Conservation (phyloP, 1,284 basidiomycete species). For the Schizophyllum amplum region DNA sequence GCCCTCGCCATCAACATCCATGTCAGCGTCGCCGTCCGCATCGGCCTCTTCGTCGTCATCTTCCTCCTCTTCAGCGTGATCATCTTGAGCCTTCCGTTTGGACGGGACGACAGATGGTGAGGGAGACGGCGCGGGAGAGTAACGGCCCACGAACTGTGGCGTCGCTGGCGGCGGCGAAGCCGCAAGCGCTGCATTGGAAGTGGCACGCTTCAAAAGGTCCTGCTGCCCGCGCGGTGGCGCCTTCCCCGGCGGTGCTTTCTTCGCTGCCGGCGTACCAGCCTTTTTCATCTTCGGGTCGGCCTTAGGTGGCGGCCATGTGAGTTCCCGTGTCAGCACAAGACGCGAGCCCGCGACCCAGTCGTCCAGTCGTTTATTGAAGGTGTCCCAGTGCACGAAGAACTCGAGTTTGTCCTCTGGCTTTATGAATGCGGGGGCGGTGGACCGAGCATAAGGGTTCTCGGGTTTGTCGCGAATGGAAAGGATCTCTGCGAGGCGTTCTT, state of each 20-base stretch:
- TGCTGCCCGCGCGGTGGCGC: slow-evolving; percentile 40
- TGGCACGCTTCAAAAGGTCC: slow-evolving; percentile 68
- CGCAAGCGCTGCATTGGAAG: slow-evolving; percentile 60
- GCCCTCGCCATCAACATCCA: slow-evolving; percentile 50
- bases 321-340: slow-evolving; percentile 76
- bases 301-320: slow-evolving; percentile 96
- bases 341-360: slow-evolving; percentile 95
- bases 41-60: slow-evolving; percentile 52
- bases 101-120: slow-evolving; percentile 28
- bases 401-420: slow-evolving; percentile 77
- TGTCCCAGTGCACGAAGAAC: slow-evolving; percentile 96
- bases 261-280: slow-evolving; percentile 22
- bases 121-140: slow-evolving; percentile 46
- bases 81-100: slow-evolving; percentile 57
- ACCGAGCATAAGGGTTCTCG: slow-evolving; percentile 46
- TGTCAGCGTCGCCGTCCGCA: slow-evolving; percentile 46
- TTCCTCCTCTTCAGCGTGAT: slow-evolving; percentile 56
- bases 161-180: slow-evolving; percentile 31
- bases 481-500: slow-evolving; percentile 85
- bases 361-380: slow-evolving; percentile 97
- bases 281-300: slow-evolving; percentile 46
- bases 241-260: slow-evolving; percentile 52
- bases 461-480: slow-evolving; percentile 86
- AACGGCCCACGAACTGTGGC: slow-evolving; percentile 14
- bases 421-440: slow-evolving; percentile 17